These are phyloP conservation scores for Aristolochia californica DNA, from an alignment of 164 flowering plant genomes.

Conservation along the genomic window DNA sequence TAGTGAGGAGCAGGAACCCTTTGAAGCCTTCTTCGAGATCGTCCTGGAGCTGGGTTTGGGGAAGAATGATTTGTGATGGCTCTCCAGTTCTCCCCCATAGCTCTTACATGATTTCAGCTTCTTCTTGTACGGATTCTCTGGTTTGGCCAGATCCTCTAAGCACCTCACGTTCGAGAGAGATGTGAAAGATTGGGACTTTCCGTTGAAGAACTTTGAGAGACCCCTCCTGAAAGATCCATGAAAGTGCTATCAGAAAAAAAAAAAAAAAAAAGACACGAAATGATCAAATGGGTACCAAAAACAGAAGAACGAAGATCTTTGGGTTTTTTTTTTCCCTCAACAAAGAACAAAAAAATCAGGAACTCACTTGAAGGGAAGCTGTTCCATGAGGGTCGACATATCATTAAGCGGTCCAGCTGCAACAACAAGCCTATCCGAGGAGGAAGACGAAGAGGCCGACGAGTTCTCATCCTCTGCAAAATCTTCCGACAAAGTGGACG, in stretches of 20 bases:
- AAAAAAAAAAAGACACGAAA: background rate
- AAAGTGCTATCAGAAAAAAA: background rate
- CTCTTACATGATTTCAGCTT: slow-evolving; percentile 57
- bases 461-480: slow-evolving; percentile 41
- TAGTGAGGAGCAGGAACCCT: slow-evolving; percentile 27
- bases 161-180: slow-evolving; percentile 49
- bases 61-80: slow-evolving; percentile 28
- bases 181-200: slow-evolving; percentile 73
- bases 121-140: slow-evolving; percentile 32
- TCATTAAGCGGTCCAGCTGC: slow-evolving; percentile 63
- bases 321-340: background rate
- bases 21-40: slow-evolving; percentile 45
- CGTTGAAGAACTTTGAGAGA: slow-evolving; percentile 57
- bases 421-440: slow-evolving; percentile 12
- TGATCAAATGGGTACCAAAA: background rate
- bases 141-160: slow-evolving; percentile 64
- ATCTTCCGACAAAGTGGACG: slow-evolving; percentile 28
- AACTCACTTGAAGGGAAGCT: slow-evolving; percentile 78
- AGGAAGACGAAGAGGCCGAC: slow-evolving; percentile 14
- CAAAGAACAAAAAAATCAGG: background rate
- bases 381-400: slow-evolving; percentile 60
- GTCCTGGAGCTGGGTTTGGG: slow-evolving; percentile 20
- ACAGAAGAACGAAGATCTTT: background rate
- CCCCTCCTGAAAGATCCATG: slow-evolving; percentile 49
- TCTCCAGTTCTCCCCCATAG: slow-evolving; percentile 41